These are phyloP conservation scores for Amesomyces nigricolor DNA, from an alignment of 2,329 filamentous ascomycete genomes.

Conservation along the genomic window DNA sequence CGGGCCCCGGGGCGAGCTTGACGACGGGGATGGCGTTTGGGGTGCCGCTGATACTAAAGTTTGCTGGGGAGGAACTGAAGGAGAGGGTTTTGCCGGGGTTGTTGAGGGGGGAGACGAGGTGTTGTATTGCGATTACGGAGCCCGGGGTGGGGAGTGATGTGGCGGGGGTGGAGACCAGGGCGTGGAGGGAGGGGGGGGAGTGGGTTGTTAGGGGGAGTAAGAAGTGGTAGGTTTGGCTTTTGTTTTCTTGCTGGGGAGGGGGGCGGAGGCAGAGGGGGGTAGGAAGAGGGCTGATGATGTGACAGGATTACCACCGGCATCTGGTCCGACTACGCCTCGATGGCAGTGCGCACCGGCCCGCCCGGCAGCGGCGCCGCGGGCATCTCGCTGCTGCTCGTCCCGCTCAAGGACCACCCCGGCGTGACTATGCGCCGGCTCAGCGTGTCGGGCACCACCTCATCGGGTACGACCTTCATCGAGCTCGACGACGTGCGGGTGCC, in stretches of 20 bases:
- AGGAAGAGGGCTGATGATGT: not conserved
- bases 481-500: conserved; percentile 70
- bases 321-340: conserved; percentile 61
- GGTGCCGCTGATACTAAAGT: conserved; percentile 65
- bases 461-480: conserved; percentile 70
- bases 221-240: conserved; percentile 51
- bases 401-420: conserved; percentile 60
- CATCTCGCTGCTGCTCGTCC: conserved; percentile 63
- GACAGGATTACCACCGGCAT: conserved; percentile 63
- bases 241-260: not conserved
- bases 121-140: conserved; percentile 75
- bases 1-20: conserved; percentile 58
- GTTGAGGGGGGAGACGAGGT: conserved; percentile 56
- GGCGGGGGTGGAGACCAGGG: conserved; percentile 62
- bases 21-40: conserved; percentile 69
- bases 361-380: conserved; percentile 54
- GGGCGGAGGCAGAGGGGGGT: too few species aligned
- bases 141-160: conserved; percentile 70
- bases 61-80: conserved; percentile 56
- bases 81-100: conserved; percentile 63
- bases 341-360: conserved; percentile 66
- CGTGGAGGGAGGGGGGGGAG: conserved; percentile 57
- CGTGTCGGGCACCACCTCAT: conserved; percentile 57
- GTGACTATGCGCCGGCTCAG: conserved; percentile 64
- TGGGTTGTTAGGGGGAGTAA: conserved; percentile 68